A percentile compares a stretch with the other conserved stretches of the same genome.
Evolutionary conservation across 164 flowering plant species (phyloP).

Genomic region (Sextonia rubra): DNA sequence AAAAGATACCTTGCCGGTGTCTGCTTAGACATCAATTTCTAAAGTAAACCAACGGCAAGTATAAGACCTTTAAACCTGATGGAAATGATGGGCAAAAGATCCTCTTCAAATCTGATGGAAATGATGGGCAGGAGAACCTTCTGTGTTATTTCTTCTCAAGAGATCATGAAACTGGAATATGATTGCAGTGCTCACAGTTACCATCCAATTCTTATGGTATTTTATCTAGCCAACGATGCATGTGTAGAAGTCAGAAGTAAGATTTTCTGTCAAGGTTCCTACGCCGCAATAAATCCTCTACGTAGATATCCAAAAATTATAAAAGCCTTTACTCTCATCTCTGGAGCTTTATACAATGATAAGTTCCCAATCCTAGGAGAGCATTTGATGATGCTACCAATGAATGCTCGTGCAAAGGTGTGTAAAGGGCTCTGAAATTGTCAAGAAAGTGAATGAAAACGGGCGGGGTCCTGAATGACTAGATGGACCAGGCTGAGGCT

Average conservation of each 20-base stretch:
- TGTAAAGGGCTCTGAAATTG: slow-evolving; percentile 86
- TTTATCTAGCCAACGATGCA: slow-evolving; percentile 84
- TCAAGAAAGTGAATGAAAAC: slow-evolving; percentile 56
- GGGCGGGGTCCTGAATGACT: too few relatives aligned
- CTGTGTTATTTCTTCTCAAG: slow-evolving; percentile 20
- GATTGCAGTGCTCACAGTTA: slow-evolving; percentile 83
- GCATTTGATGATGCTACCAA: slow-evolving; percentile 83
- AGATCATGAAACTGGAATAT: slow-evolving; percentile 55
- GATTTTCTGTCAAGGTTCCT: slow-evolving; percentile 92
- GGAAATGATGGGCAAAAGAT: too few relatives aligned
- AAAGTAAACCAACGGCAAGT: too few relatives aligned
- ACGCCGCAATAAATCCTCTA: slow-evolving; percentile 99
- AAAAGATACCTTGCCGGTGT: too few relatives aligned
- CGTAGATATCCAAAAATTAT: slow-evolving; percentile 92
- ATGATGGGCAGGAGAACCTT: too few relatives aligned
- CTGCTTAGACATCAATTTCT: too few relatives aligned
- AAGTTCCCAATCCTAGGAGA: slow-evolving; percentile 74
- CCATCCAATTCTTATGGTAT: slow-evolving; percentile 92
- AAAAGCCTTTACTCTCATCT: slow-evolving; percentile 74
- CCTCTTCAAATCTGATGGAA: too few relatives aligned
- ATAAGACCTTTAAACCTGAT: too few relatives aligned
- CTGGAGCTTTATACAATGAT: slow-evolving; percentile 94
- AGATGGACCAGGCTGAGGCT: too few relatives aligned
- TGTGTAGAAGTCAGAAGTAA: slow-evolving; percentile 78
- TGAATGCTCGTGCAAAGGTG: slow-evolving; percentile 99